Conservation (phyloP, 108 stramenopile species). For the Chaetoceros muelleri region DNA sequence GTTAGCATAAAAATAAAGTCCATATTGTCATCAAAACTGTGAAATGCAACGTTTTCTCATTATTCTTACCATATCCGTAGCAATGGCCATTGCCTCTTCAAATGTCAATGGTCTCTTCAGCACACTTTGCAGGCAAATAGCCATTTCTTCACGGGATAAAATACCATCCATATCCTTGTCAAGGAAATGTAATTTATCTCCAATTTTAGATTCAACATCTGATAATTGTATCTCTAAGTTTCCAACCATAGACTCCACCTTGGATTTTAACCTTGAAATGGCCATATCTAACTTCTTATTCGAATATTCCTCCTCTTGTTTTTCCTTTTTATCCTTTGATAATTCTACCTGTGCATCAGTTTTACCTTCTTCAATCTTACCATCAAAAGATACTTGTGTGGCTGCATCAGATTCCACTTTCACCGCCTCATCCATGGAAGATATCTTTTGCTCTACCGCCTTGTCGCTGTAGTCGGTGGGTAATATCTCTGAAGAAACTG, state of each 20-base stretch:
- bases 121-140: slow-evolving; percentile 56
- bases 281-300: slow-evolving; percentile 39
- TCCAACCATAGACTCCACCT: slow-evolving; percentile 86
- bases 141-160: slow-evolving; percentile 77
- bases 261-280: slow-evolving; percentile 57
- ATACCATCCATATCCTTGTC: slow-evolving; percentile 94
- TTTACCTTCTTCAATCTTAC: slow-evolving; percentile 16
- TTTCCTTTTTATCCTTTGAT: slow-evolving; percentile 7
- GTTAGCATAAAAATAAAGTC: not conserved
- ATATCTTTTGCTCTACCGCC: slow-evolving; percentile 20
- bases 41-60: slow-evolving; percentile 7
- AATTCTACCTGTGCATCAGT: slow-evolving; percentile 9
- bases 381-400: slow-evolving; percentile 34
- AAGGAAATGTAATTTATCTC: slow-evolving; percentile 92
- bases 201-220: slow-evolving; percentile 82
- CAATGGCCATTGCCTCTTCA: slow-evolving; percentile 78
- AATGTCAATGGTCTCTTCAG: slow-evolving; percentile 63
- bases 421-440: slow-evolving; percentile 23
- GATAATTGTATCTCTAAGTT: slow-evolving; percentile 86
- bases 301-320: slow-evolving; percentile 8
- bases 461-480: slow-evolving; percentile 23
- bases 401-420: slow-evolving; percentile 35
- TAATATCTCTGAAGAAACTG: slow-evolving; percentile 10
- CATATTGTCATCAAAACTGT: not conserved
- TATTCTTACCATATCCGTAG: slow-evolving; percentile 52